phyloP scores from a whole-genome alignment of 1,139 yeast genomes.

The Hyphopichia wangnamkhiaoensis region DNA sequence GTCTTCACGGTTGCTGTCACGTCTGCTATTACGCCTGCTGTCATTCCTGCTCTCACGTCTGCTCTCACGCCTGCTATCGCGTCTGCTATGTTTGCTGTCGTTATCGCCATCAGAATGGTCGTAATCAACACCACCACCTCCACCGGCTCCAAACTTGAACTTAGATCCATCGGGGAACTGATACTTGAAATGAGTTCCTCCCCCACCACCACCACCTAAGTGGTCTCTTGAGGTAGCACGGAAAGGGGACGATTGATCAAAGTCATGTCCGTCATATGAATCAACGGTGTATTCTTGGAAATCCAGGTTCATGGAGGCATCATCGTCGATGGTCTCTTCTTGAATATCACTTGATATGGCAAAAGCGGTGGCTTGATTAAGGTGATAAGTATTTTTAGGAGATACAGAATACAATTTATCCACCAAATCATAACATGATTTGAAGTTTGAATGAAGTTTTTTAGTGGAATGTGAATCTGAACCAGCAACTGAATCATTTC shows the following conservation, averaged over 20 bases:
- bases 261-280: background rate
- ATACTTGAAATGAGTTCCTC: constrained; percentile 21
- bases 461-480: constrained; percentile 2
- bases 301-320: constrained; percentile 9
- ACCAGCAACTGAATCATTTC: background rate
- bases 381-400: constrained; percentile 41
- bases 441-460: constrained; percentile 12
- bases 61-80: too few species aligned
- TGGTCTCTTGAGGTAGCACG: constrained; percentile 2
- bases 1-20: too few species aligned
- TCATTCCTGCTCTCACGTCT: too few species aligned
- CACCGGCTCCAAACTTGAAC: constrained; percentile 24
- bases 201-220: constrained; percentile 29
- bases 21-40: too few species aligned
- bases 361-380: constrained; percentile 33
- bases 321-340: constrained; percentile 9
- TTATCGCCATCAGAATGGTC: too few species aligned
- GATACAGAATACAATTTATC: constrained; percentile 43
- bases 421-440: constrained; percentile 29
- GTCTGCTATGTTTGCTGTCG: background rate
- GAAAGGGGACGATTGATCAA: constrained; percentile 2
- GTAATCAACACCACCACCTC: too few species aligned
- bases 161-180: constrained; percentile 25
- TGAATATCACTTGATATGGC: constrained; percentile 20
- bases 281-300: constrained; percentile 1